Percentiles rank a stretch among this genome's conserved stretches.
phyloP scores from a whole-genome alignment of 331 rosid species.

The Acacia pycnantha region DNA sequence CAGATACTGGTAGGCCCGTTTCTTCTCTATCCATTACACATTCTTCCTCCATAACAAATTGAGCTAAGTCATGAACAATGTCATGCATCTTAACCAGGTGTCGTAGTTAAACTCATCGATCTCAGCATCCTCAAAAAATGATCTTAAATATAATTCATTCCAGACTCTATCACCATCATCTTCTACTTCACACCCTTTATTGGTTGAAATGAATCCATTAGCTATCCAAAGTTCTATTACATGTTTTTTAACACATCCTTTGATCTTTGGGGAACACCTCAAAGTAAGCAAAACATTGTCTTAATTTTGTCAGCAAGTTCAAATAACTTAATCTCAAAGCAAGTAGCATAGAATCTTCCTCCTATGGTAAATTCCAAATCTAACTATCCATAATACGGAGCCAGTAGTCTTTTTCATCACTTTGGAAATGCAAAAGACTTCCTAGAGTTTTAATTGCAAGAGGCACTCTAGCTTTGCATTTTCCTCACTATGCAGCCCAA shows the following conservation, averaged over 20 bases:
- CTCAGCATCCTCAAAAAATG: slow-evolving; percentile 13
- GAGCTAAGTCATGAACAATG: slow-evolving; percentile 12
- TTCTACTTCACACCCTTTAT: not conserved
- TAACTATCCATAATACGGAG: too few species aligned
- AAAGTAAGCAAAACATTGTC: slow-evolving; percentile 15
- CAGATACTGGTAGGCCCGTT: too few species aligned
- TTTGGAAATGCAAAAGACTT: too few species aligned
- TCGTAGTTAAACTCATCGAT: not conserved
- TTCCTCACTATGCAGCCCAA: too few species aligned
- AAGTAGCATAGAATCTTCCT: not conserved
- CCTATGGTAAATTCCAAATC: too few species aligned
- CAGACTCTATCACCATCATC: not conserved
- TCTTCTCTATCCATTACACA: too few species aligned
- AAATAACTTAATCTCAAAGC: slow-evolving; percentile 25
- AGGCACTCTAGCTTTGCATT: too few species aligned
- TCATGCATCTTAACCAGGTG: slow-evolving; percentile 19
- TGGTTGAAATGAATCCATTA: slow-evolving; percentile 22
- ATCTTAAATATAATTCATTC: not conserved
- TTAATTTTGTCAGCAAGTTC: not conserved
- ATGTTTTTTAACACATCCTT: not conserved
- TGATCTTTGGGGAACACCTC: slow-evolving; percentile 20
- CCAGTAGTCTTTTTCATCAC: too few species aligned
- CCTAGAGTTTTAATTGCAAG: too few species aligned
- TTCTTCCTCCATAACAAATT: too few species aligned
- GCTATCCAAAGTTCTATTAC: slow-evolving; percentile 27